Conservation (phyloP, 768 basidiomycete genomes). For the Leucosporidium yakuticum region DNA sequence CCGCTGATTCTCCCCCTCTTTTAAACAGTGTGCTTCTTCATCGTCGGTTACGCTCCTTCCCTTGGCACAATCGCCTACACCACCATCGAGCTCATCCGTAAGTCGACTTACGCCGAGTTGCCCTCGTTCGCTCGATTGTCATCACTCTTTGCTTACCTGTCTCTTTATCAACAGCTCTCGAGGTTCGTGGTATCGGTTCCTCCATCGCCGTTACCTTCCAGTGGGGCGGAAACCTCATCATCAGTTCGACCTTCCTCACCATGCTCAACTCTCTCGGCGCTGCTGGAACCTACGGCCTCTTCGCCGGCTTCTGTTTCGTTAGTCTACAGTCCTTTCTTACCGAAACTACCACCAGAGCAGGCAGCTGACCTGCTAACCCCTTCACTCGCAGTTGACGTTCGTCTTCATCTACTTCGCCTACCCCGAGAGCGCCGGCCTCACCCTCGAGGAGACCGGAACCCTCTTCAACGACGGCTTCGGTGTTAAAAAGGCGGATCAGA, state of each 20-base stretch:
- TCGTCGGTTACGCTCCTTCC: constrained; percentile 64
- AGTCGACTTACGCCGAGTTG: background rate
- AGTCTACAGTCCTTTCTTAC: background rate
- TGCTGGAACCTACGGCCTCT: constrained; percentile 13
- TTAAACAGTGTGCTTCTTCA: constrained; percentile 8
- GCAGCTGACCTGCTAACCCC: background rate
- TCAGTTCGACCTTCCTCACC: constrained; percentile 68
- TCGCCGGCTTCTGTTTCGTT: constrained; percentile 5
- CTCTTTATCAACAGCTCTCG: constrained; percentile 3
- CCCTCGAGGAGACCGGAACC: constrained; percentile 42
- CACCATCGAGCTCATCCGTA: constrained; percentile 56
- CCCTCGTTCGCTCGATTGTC: no score
- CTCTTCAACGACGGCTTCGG: constrained; percentile 10
- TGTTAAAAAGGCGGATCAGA: constrained; percentile 4
- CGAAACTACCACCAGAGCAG: background rate
- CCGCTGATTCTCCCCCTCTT: constrained; percentile 45
- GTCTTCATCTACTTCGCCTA: constrained; percentile 62
- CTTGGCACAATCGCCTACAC: constrained; percentile 77
- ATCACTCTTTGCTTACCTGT: no score
- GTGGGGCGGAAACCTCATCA: constrained; percentile 68
- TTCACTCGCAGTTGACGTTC: constrained; percentile 41
- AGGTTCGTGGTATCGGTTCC: constrained; percentile 66
- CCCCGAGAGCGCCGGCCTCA: constrained; percentile 69
- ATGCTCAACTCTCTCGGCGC: constrained; percentile 52
- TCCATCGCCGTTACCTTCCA: constrained; percentile 66